Evolutionary conservation across 768 basidiomycete genomes (phyloP).

Genomic region (Trametes villosa): DNA sequence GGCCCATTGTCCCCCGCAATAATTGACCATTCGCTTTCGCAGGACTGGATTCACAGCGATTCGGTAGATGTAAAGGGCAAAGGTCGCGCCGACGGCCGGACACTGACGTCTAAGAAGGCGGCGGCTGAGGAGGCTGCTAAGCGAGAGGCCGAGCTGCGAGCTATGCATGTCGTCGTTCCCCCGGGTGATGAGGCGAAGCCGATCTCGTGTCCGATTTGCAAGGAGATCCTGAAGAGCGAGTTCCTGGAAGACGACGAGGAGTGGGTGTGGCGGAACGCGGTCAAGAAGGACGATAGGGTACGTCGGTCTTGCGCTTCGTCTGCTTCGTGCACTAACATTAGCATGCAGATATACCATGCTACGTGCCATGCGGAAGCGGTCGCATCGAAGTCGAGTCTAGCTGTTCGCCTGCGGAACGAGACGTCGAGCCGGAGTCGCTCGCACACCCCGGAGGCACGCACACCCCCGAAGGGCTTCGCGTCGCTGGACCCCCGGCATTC

Average conservation of each 20-base stretch:
- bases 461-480: slow-evolving; percentile 40
- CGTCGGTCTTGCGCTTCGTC: slow-evolving; percentile 31
- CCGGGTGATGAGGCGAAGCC: slow-evolving; percentile 83
- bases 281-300: slow-evolving; percentile 83
- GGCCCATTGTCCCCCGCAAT: slow-evolving; percentile 10
- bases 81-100: slow-evolving; percentile 58
- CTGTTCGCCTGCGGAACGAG: slow-evolving; percentile 69
- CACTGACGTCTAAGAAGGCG: slow-evolving; percentile 57
- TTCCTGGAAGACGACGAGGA: slow-evolving; percentile 96
- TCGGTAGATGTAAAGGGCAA: slow-evolving; percentile 69
- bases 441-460: slow-evolving; percentile 68
- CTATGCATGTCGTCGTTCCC: slow-evolving; percentile 87
- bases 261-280: slow-evolving; percentile 96
- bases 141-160: slow-evolving; percentile 74
- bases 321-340: neutral
- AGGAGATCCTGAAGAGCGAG: slow-evolving; percentile 89
- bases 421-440: slow-evolving; percentile 64
- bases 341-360: slow-evolving; percentile 83
- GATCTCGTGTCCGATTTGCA: slow-evolving; percentile 94
- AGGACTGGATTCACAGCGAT: slow-evolving; percentile 90
- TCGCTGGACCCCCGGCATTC: slow-evolving; percentile 22
- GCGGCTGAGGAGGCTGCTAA: slow-evolving; percentile 69
- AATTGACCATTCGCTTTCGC: slow-evolving; percentile 17
- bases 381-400: slow-evolving; percentile 64
- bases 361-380: slow-evolving; percentile 89